A percentile compares a stretch with the other conserved stretches of the same genome.
These are phyloP conservation scores for Phallus indusiatus DNA, from an alignment of 768 basidiomycete species.

Conservation along the genomic window DNA sequence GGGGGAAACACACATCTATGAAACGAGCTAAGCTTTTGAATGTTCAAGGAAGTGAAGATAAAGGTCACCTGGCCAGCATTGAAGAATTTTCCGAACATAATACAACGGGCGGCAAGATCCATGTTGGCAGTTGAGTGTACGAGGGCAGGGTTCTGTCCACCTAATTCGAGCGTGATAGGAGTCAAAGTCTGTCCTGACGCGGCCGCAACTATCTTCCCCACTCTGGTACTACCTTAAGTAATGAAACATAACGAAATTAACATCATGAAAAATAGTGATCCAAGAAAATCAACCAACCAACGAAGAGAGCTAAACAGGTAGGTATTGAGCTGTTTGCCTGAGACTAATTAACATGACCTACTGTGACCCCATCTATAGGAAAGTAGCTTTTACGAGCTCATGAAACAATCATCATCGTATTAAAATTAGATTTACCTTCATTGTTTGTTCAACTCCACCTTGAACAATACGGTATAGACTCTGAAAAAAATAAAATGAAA, in stretches of 20 bases:
- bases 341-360: slow-evolving; percentile 15
- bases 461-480: slow-evolving; percentile 11
- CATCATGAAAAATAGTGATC: not conserved
- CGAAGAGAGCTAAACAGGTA: slow-evolving; percentile 52
- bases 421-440: not conserved
- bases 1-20: slow-evolving; percentile 59
- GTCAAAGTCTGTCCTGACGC: slow-evolving; percentile 74
- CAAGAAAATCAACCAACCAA: slow-evolving; percentile 19
- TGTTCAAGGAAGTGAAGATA: not conserved
- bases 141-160: slow-evolving; percentile 63
- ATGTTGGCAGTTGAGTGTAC: slow-evolving; percentile 62
- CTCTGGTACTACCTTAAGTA: not conserved
- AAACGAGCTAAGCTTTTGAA: not conserved
- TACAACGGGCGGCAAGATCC: slow-evolving; percentile 50
- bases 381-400: slow-evolving; percentile 34
- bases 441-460: slow-evolving; percentile 13
- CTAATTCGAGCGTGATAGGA: slow-evolving; percentile 46
- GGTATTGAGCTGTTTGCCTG: slow-evolving; percentile 12
- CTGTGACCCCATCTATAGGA: slow-evolving; percentile 62
- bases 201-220: slow-evolving; percentile 49
- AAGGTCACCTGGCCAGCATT: slow-evolving; percentile 50
- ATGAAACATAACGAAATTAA: not conserved
- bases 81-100: slow-evolving; percentile 70
- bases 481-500: not conserved
- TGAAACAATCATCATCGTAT: not conserved